These are phyloP conservation scores for Epichloe elymi DNA, from an alignment of 2,329 filamentous ascomycete species.

Conservation along the genomic window DNA sequence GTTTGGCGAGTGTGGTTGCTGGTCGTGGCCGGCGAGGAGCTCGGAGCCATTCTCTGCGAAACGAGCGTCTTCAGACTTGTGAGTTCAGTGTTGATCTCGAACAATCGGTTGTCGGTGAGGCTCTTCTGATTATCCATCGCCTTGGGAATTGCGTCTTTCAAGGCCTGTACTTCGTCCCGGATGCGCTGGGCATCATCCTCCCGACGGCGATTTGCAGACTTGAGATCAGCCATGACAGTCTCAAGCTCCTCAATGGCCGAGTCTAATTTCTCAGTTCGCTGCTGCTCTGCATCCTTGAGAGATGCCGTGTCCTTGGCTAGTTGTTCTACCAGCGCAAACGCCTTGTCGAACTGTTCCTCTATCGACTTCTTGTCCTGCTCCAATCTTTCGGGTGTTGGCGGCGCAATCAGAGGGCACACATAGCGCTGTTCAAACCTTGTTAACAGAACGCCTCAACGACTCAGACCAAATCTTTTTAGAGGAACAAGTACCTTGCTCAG, in stretches of 20 bases:
- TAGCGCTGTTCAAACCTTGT: slow-evolving; percentile 50
- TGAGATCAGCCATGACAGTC: slow-evolving; percentile 66
- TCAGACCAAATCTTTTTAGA: neutral
- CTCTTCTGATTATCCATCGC: slow-evolving; percentile 83
- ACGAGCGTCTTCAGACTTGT: slow-evolving; percentile 87
- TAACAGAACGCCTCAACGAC: neutral
- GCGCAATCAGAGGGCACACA: slow-evolving; percentile 77
- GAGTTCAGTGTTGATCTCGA: slow-evolving; percentile 76
- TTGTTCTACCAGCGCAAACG: slow-evolving; percentile 84
- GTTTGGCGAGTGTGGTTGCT: slow-evolving; percentile 7
- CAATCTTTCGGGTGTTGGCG: slow-evolving; percentile 83
- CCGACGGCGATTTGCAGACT: slow-evolving; percentile 64
- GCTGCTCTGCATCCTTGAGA: slow-evolving; percentile 75
- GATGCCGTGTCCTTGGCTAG: slow-evolving; percentile 78
- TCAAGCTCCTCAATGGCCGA: slow-evolving; percentile 73
- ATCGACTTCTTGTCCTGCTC: slow-evolving; percentile 90
- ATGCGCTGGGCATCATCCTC: slow-evolving; percentile 82
- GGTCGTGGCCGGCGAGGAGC: slow-evolving; percentile 13
- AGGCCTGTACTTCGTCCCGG: slow-evolving; percentile 68
- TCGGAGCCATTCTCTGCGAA: slow-evolving; percentile 42
- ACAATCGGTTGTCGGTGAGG: slow-evolving; percentile 63
- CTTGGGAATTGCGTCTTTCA: slow-evolving; percentile 78
- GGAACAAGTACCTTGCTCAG: slow-evolving; percentile 59
- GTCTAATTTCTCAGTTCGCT: slow-evolving; percentile 74
- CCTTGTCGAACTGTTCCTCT: slow-evolving; percentile 84